A percentile compares a stretch with the other conserved stretches of the same genome.
These are phyloP conservation scores for Exophiala mesophila DNA, from an alignment of 2,329 filamentous ascomycete species.

Conservation along the genomic window DNA sequence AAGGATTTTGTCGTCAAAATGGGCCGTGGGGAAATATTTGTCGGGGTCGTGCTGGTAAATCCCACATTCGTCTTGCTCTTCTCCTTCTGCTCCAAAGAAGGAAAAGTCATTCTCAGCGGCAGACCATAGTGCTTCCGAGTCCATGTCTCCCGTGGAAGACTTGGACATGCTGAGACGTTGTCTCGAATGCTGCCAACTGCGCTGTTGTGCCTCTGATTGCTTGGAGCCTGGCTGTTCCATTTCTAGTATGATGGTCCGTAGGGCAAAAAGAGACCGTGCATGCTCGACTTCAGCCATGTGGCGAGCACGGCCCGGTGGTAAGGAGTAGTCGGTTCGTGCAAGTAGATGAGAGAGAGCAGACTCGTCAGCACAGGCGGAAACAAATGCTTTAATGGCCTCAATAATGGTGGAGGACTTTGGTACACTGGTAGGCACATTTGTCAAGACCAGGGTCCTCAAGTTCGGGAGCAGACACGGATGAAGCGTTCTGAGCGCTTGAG, in stretches of 20 bases:
- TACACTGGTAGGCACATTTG: slow-evolving; percentile 48
- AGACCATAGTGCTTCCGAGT: slow-evolving; percentile 56
- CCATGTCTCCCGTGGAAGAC: slow-evolving; percentile 55
- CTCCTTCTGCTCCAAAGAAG: slow-evolving; percentile 52
- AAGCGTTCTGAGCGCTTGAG: slow-evolving; percentile 35
- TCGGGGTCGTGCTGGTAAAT: slow-evolving; percentile 43
- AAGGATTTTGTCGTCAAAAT: slow-evolving; percentile 42
- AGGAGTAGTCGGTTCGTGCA: slow-evolving; percentile 52
- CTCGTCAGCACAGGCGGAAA: slow-evolving; percentile 55
- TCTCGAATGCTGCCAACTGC: slow-evolving; percentile 38
- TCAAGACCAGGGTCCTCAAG: slow-evolving; percentile 52
- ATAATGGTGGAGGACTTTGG: slow-evolving; percentile 39
- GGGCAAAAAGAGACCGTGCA: slow-evolving; percentile 49
- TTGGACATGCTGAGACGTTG: slow-evolving; percentile 45
- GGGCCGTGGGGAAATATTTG: slow-evolving; percentile 41
- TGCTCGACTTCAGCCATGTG: slow-evolving; percentile 45
- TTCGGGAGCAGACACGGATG: slow-evolving; percentile 54
- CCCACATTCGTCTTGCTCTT: slow-evolving; percentile 42
- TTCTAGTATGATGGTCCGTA: slow-evolving; percentile 54
- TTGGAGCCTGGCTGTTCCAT: slow-evolving; percentile 35
- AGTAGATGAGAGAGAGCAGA: slow-evolving; percentile 48
- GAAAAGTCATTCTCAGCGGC: slow-evolving; percentile 57
- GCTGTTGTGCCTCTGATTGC: slow-evolving; percentile 6
- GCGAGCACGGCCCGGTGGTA: slow-evolving; percentile 53
- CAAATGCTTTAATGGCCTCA: slow-evolving; percentile 48